Percentiles rank a stretch among this genome's conserved stretches.
These are phyloP conservation scores for Sporopachydermia lactativora DNA, from an alignment of 805 yeast species.

Conservation along the genomic window DNA sequence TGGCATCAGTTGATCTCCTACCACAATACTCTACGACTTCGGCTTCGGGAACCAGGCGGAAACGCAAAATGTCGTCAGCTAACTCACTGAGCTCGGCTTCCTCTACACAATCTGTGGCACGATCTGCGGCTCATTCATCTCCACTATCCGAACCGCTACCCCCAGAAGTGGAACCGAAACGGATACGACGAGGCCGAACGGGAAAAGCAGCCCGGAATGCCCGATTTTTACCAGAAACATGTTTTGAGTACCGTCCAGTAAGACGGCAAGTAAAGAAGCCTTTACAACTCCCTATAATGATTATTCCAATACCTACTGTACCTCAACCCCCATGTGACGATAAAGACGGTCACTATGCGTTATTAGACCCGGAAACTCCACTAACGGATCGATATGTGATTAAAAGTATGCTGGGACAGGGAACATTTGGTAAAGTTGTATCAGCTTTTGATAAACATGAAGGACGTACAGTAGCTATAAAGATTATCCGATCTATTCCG, in stretches of 20 bases:
- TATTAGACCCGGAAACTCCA: constrained; percentile 33
- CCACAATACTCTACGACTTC: neutral
- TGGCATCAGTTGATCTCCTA: constrained; percentile 1
- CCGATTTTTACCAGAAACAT: neutral
- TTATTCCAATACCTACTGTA: neutral
- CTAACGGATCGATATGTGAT: constrained; percentile 71
- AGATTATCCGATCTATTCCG: constrained; percentile 82
- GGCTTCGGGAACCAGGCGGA: neutral
- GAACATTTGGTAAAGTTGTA: constrained; percentile 85
- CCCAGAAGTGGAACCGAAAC: neutral
- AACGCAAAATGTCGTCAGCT: neutral
- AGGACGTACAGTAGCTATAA: constrained; percentile 65
- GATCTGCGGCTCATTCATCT: neutral
- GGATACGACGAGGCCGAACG: neutral
- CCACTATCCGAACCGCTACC: neutral
- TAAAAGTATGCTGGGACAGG: constrained; percentile 66
- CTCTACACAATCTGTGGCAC: neutral
- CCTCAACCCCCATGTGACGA: too few relatives aligned
- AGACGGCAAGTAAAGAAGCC: constrained; percentile 1
- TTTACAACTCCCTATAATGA: neutral
- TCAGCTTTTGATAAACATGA: constrained; percentile 60
- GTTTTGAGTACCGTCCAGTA: neutral
- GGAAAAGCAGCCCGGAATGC: neutral
- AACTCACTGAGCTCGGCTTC: neutral
- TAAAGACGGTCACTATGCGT: constrained; percentile 62